A percentile compares a stretch with the other conserved stretches of the same genome.
Conservation (phyloP, 768 basidiomycete genomes). For the Tricholoma hemisulphureum region DNA sequence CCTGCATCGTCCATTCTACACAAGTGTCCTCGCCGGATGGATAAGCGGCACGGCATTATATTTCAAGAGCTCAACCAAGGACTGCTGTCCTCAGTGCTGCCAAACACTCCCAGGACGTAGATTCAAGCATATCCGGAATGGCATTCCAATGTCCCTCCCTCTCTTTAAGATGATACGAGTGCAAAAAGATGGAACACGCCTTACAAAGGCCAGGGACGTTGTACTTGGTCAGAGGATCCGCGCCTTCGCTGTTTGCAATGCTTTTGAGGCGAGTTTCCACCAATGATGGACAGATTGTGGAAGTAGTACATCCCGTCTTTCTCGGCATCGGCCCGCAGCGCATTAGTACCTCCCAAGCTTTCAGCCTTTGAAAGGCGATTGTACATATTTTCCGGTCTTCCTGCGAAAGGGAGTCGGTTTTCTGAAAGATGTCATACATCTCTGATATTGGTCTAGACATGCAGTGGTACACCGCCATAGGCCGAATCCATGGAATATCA, state of each 20-base stretch:
- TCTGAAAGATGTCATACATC: background rate
- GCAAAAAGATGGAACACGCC: background rate
- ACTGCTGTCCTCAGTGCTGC: background rate
- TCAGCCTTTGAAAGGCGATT: background rate
- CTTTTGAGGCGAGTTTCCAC: background rate
- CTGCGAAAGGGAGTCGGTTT: background rate
- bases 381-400: constrained; percentile 1
- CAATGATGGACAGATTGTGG: too few relatives aligned
- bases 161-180: background rate
- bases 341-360: background rate
- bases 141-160: background rate
- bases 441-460: constrained; percentile 1
- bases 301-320: too few relatives aligned
- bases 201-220: background rate
- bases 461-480: constrained; percentile 7
- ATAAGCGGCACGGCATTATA: too few relatives aligned
- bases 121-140: background rate
- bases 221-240: background rate
- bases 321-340: too few relatives aligned
- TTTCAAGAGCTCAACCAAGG: background rate
- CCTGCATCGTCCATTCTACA: too few relatives aligned
- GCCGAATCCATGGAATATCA: constrained; percentile 8
- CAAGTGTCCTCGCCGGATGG: too few relatives aligned
- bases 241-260: background rate
- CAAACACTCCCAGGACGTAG: background rate